Conservation (phyloP, 345 rosid species). For the Salix exigua region DNA sequence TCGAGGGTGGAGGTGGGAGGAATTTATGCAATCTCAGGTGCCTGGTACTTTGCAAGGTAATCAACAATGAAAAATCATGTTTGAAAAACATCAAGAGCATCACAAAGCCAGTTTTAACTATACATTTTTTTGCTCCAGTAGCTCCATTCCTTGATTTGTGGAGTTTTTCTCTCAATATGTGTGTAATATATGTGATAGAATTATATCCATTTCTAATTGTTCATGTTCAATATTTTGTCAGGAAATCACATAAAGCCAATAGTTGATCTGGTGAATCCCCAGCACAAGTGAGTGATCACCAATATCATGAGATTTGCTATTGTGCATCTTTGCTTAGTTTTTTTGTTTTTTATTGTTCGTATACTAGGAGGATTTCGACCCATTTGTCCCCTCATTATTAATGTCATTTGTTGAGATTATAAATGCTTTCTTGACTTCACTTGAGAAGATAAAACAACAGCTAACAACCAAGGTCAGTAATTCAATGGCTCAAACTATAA, state of each 20-base stretch:
- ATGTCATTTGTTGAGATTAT: not conserved
- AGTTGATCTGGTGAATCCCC: slow-evolving; percentile 73
- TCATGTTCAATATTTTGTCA: slow-evolving; percentile 21
- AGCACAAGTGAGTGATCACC: slow-evolving; percentile 63
- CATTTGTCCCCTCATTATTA: not conserved
- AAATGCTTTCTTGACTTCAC: not conserved
- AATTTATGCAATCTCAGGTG: slow-evolving; percentile 38
- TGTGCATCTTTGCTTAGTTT: not conserved
- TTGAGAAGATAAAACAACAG: no score
- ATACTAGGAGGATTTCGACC: not conserved
- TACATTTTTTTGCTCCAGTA: no score
- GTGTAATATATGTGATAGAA: not conserved
- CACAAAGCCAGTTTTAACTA: no score
- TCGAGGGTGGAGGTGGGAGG: slow-evolving; percentile 89
- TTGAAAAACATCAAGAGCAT: not conserved
- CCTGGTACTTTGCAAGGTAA: slow-evolving; percentile 52
- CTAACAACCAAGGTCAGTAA: no score
- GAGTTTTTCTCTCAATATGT: not conserved
- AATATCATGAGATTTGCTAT: not conserved
- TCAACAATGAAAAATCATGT: not conserved
- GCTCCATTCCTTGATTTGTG: no score
- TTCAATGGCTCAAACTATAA: no score
- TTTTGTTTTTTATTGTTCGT: not conserved
- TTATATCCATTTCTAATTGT: not conserved
- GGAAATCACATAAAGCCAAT: slow-evolving; percentile 63